Conservation (phyloP, 352 stramenopile species). For the Pythium phragmiticola region DNA sequence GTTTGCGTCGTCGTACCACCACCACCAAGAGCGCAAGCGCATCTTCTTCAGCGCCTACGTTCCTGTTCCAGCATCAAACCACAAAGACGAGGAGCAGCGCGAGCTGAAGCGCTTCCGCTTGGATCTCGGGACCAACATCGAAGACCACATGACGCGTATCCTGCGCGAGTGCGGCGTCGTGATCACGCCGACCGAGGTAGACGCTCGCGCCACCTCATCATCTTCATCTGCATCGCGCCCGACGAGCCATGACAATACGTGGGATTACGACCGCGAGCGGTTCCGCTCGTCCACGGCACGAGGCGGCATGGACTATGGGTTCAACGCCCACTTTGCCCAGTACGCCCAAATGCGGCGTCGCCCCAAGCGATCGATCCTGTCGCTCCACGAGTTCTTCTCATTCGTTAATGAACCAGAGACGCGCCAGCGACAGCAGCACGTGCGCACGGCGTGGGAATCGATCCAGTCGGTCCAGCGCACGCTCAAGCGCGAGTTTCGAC, state of each 20-base stretch:
- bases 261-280: slow-evolving; percentile 14
- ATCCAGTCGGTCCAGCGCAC: slow-evolving; percentile 53
- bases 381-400: slow-evolving; percentile 37
- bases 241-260: not conserved
- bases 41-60: slow-evolving; percentile 29
- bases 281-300: not conserved
- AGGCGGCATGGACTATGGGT: slow-evolving; percentile 56
- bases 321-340: slow-evolving; percentile 31
- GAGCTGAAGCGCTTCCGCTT: slow-evolving; percentile 48
- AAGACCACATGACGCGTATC: slow-evolving; percentile 48
- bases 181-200: slow-evolving; percentile 12
- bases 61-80: not conserved
- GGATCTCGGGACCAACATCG: slow-evolving; percentile 43
- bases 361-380: slow-evolving; percentile 32
- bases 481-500: slow-evolving; percentile 49
- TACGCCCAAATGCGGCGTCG: slow-evolving; percentile 21
- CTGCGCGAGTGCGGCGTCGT: slow-evolving; percentile 50
- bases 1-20: slow-evolving; percentile 8
- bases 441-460: slow-evolving; percentile 45
- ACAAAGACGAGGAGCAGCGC: not conserved
- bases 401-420: slow-evolving; percentile 45
- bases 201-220: not conserved
- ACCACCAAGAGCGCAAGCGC: slow-evolving; percentile 7
- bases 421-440: slow-evolving; percentile 36
- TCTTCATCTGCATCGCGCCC: not conserved